Evolutionary conservation across 208 protist species (phyloP), one percentile per base, ranked within the genome.

Genomic region (Naegleria gruberi): DNA sequence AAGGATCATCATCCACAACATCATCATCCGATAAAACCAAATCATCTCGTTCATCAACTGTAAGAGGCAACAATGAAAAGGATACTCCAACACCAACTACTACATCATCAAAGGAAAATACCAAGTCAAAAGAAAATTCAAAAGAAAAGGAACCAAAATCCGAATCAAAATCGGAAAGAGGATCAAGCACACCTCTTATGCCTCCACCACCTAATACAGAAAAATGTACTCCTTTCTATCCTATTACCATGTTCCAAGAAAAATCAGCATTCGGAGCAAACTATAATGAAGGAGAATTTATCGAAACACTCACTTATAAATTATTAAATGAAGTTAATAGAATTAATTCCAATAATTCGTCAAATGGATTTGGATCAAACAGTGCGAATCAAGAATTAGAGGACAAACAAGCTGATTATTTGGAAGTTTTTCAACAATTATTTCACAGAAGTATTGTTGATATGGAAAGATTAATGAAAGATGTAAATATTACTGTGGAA

Each of bases 311-410:
- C 5, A 87, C 83, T 6, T 87, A 87, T 57, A 30, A 40, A 57
- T 43, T 87, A 23, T 41, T 87, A 15, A 87, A 87, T 87, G 83
- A 87, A 57, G 83, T 41, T 1, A 47, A 74, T n/a, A 74, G 26
- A 74, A 17, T 30, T 6, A 74, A 74, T 74, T 6, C 6, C 4
- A 4, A 17, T 30, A 8, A 74, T n/a, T 74, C 55, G 23, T 5
- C 8, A 30, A 51, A 51, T 51, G n/a, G n/a, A n/a, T n/a, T n/a
- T n/a, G 46, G 46, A 55, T 55, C 46, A 5, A 55, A 15, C 46
- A 55, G 8, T 55, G 46, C 46, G 5, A 17, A 74, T n/a, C 19
- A 87, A 57, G 0, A 4, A 34, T 26, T n/a, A 6, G 82, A 86
- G 10, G 82, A 86, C 1, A 57, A n/a, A 19, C 44, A 55, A 65